Base-by-base conservation (phyloP, 2,329 filamentous ascomycete genomes). In the Gnomoniopsis smithogilvyi region DNA sequence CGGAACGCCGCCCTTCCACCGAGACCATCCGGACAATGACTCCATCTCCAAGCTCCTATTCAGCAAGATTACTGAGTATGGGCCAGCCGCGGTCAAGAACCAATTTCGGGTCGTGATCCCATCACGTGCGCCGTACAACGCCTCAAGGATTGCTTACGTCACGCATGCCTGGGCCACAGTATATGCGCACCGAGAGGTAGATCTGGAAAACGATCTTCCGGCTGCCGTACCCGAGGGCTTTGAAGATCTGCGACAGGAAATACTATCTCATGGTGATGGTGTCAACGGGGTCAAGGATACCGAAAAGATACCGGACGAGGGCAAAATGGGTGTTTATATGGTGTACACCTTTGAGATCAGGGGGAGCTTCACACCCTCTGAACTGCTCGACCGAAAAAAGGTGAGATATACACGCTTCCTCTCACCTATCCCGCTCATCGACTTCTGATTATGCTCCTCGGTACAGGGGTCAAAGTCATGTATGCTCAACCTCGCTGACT, bases 131-230 rank as follows among this genome's bases (percentile, higher is more conserved):
- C 4, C 41, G 14, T 51, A 48, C n/a, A 58, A 50, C 30, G 21
- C 46, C 10, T 49, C 34, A 41, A 48, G 21, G 17, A 45, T 57
- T 19, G 54, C 54, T n/a, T 57, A 57, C 45, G 54, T 51, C 11
- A 43, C 54, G 17, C 51, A 14, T 11, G 47, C 36, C 10, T 57
- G 54, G 54, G 54, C 30, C 11, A 57, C 50, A 34, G 48, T 57
- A 17, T 57, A 34, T 30, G 54, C 48, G 12, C 54, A 57, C 2
- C 49, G 50, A 15, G 54, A 57, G n/a, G 33, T 57, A 33, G 15
- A 15, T 21, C n/a, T 57, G n/a, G 54, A 57, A 22, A 49, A 43
- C 47, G 47, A 57, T 19, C 54, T 57, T 14, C 54, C 54, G 19
- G 22, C 26, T 22, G 17, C 45, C 6, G 47, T 50, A 15, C 48